These are phyloP conservation scores for Nectriaceae sp. DNA, from an alignment of 2,329 filamentous ascomycete genomes.

Conservation along the genomic window DNA sequence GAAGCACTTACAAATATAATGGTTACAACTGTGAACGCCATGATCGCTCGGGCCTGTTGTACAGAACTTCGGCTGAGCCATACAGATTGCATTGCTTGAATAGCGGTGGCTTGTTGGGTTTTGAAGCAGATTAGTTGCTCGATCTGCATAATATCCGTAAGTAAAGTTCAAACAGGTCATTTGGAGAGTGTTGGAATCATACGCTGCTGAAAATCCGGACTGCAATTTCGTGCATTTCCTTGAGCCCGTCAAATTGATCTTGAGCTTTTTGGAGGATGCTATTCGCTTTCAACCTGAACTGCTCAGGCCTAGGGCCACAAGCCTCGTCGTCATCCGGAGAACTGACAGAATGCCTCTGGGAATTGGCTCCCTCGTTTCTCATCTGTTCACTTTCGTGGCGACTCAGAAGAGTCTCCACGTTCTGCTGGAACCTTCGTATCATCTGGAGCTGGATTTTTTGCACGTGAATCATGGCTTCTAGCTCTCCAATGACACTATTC, in stretches of 20 bases:
- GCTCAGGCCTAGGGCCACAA: too few relatives aligned
- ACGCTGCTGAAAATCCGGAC: constrained; percentile 2
- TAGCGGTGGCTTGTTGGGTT: constrained; percentile 34
- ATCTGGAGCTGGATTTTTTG: not conserved
- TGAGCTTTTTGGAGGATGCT: not conserved
- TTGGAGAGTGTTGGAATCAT: not conserved
- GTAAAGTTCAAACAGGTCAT: too few relatives aligned
- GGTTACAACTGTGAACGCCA: constrained; percentile 35
- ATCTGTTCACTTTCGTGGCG: not conserved
- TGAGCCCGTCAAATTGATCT: constrained; percentile 2
- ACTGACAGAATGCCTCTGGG: too few relatives aligned
- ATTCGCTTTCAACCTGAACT: not conserved
- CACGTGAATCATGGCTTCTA: constrained; percentile 3
- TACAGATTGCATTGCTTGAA: constrained; percentile 31
- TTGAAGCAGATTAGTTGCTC: constrained; percentile 30
- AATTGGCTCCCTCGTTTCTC: not conserved
- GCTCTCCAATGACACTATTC: constrained; percentile 5
- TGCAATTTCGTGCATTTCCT: not conserved
- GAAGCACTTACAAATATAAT: constrained; percentile 36
- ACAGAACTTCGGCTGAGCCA: constrained; percentile 28
- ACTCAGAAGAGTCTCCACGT: constrained; percentile 1
- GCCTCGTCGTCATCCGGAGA: too few relatives aligned
- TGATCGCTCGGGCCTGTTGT: constrained; percentile 33
- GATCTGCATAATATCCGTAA: constrained; percentile 13
- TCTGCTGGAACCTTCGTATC: constrained; percentile 4